Conservation (phyloP, 1,139 yeast genomes). For the Diutina ranongensis region DNA sequence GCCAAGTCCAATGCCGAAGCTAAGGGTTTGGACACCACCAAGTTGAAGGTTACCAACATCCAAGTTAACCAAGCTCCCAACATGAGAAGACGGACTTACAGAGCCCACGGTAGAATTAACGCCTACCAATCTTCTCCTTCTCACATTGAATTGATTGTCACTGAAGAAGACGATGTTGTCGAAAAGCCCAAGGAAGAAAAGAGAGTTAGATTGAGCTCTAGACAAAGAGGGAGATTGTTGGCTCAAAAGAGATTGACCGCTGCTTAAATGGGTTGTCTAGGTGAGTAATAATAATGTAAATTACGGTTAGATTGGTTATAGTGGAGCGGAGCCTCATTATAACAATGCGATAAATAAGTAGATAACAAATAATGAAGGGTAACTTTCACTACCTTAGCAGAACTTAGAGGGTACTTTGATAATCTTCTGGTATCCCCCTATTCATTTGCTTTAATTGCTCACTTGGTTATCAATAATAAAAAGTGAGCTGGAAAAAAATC, state of each 20-base stretch:
- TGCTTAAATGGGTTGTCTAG: constrained; percentile 2
- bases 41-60: constrained; percentile 92
- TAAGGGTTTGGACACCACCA: constrained; percentile 94
- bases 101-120: constrained; percentile 99
- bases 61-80: constrained; percentile 99
- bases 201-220: constrained; percentile 70
- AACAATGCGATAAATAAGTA: background rate
- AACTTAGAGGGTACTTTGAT: too few species aligned
- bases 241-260: constrained; percentile 44
- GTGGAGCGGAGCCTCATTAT: too few species aligned
- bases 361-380: background rate
- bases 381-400: too few species aligned
- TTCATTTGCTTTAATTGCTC: too few species aligned
- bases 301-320: background rate
- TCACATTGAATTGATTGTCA: constrained; percentile 94
- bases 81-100: constrained; percentile 99
- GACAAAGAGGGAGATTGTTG: constrained; percentile 91
- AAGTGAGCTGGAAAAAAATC: too few species aligned
- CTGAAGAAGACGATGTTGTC: constrained; percentile 92
- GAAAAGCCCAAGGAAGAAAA: constrained; percentile 85
- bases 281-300: constrained; percentile 6
- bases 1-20: constrained; percentile 99
- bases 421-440: too few species aligned
- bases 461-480: too few species aligned
- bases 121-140: constrained; percentile 98